Conservation (phyloP, 1,139 yeast species). For the Spathaspora sp. region DNA sequence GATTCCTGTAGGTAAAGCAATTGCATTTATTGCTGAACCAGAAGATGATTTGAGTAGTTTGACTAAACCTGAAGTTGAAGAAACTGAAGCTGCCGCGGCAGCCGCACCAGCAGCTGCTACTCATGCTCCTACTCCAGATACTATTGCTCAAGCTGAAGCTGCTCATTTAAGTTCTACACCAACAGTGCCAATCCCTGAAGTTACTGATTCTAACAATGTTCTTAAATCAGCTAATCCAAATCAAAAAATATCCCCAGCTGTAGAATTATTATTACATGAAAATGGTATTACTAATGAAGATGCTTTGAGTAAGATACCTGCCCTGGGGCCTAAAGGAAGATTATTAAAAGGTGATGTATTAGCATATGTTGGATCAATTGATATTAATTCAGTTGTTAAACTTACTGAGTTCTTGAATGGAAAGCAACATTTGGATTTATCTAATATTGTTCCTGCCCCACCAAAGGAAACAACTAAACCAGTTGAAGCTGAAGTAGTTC, state of each 20-base stretch:
- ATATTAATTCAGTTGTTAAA: slow-evolving; percentile 47
- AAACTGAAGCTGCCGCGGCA: slow-evolving; percentile 16
- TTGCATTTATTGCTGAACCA: slow-evolving; percentile 84
- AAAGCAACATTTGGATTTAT: slow-evolving; percentile 70
- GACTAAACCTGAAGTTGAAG: slow-evolving; percentile 52
- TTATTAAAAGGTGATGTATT: slow-evolving; percentile 87
- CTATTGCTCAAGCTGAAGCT: slow-evolving; percentile 9
- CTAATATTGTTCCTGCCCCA: slow-evolving; percentile 61
- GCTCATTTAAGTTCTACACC: slow-evolving; percentile 13
- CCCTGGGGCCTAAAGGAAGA: slow-evolving; percentile 89
- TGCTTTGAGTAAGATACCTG: slow-evolving; percentile 69
- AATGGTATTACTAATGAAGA: slow-evolving; percentile 65
- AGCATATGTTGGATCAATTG: slow-evolving; percentile 74
- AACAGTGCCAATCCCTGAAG: slow-evolving; percentile 10
- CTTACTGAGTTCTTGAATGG: slow-evolving; percentile 58
- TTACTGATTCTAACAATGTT: slow-evolving; percentile 15
- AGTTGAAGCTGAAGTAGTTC: slow-evolving; percentile 4
- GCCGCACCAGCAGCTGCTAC: too few relatives aligned
- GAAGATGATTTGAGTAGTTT: slow-evolving; percentile 75
- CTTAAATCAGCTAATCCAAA: slow-evolving; percentile 54
- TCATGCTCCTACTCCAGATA: slow-evolving; percentile 15
- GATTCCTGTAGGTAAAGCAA: slow-evolving; percentile 83
- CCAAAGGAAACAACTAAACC: slow-evolving; percentile 19
- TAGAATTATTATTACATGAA: slow-evolving; percentile 59
- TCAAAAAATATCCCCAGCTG: slow-evolving; percentile 81